Evolutionary conservation across 306 rosid genomes (phyloP).

Genomic region (Rosa multiflora): DNA sequence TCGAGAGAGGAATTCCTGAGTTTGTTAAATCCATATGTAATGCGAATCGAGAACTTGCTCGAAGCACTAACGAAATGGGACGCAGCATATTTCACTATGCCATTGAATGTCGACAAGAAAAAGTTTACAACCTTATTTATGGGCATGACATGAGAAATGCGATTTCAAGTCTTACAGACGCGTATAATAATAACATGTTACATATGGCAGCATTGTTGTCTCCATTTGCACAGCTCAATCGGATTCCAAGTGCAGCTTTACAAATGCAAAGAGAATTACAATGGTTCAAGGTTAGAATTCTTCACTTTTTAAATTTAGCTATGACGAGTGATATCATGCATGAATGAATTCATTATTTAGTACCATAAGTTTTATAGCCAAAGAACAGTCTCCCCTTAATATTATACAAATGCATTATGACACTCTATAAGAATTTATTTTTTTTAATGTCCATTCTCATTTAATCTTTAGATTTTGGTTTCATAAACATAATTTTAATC

Average conservation of each 20-base stretch:
- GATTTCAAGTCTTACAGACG: not conserved
- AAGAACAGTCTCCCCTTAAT: too few species aligned
- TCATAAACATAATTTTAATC: too few species aligned
- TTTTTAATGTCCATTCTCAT: too few species aligned
- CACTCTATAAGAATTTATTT: too few species aligned
- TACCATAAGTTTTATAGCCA: too few species aligned
- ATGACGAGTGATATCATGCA: too few species aligned
- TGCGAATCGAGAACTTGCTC: not conserved
- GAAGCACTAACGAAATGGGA: too few species aligned
- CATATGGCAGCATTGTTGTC: slow-evolving; percentile 9
- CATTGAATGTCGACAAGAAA: not conserved
- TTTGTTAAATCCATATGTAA: not conserved
- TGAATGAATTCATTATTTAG: too few species aligned
- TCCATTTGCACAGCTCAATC: not conserved
- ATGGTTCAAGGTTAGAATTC: slow-evolving; percentile 16
- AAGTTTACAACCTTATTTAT: slow-evolving; percentile 9
- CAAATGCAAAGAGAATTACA: not conserved
- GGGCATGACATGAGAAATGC: not conserved
- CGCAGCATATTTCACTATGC: not conserved
- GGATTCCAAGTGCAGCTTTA: slow-evolving; percentile 14
- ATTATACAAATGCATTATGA: too few species aligned
- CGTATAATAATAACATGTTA: not conserved
- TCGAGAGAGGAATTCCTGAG: not conserved
- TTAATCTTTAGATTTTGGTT: too few species aligned
- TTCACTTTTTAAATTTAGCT: not conserved